phyloP scores from a whole-genome alignment of 108 stramenopile species.

The Cyclotella baltica region DNA sequence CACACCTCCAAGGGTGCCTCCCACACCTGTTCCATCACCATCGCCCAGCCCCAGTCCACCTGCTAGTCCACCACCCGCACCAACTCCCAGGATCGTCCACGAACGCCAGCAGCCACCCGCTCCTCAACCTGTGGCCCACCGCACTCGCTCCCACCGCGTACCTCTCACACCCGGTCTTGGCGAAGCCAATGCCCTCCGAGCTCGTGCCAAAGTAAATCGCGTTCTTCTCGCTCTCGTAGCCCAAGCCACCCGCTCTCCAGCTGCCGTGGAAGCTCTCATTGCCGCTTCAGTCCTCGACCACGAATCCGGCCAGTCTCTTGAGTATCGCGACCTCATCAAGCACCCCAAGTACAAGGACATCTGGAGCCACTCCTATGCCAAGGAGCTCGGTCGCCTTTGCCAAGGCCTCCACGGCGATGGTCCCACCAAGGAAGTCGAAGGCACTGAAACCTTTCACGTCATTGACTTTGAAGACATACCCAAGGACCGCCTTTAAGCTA shows the following conservation, averaged over 20 bases:
- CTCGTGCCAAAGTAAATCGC: not conserved
- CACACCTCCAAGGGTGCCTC: constrained; percentile 7
- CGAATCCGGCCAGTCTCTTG: constrained; percentile 22
- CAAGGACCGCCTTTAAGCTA: constrained; percentile 7
- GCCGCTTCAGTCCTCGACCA: constrained; percentile 24
- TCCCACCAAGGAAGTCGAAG: not conserved
- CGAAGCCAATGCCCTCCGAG: not conserved
- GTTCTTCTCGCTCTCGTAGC: not conserved
- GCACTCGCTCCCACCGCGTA: not conserved
- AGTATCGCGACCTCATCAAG: constrained; percentile 27
- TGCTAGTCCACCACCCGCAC: not conserved
- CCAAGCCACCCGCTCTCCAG: not conserved
- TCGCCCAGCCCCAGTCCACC: not conserved
- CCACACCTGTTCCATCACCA: not conserved
- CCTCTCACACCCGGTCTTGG: not conserved
- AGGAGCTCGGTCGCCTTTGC: constrained; percentile 31
- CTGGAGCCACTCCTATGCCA: constrained; percentile 24
- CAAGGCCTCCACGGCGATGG: constrained; percentile 19
- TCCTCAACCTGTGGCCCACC: not conserved
- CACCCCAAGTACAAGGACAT: constrained; percentile 13
- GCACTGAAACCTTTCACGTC: constrained; percentile 20
- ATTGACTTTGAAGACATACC: constrained; percentile 40
- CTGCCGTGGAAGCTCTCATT: not conserved
- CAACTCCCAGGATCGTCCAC: not conserved
- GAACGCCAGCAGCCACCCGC: too few species aligned